Evolutionary conservation across 176 grass and related monocot genomes (phyloP), one percentile per base, ranked within the genome.

Genomic region (Phoenix roebelenii): DNA sequence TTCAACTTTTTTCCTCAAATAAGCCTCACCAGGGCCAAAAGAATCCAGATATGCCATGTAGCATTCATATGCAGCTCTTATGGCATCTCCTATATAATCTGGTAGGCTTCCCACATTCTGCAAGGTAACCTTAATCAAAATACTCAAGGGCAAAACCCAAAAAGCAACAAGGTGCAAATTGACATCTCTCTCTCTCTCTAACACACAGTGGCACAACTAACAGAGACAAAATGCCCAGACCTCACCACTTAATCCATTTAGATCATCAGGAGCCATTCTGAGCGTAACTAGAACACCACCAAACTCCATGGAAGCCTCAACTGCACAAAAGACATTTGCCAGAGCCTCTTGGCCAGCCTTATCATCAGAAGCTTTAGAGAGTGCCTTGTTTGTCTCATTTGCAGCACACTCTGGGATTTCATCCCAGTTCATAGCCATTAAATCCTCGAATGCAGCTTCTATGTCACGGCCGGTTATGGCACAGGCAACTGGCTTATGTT

Each of bases 211-310:
- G 52, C 16, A 54, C n/a, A 18, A 5, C 54, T 20, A 32, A 72
- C 50, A 80, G 12, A 74, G 52, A 52, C 20, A 20, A 82, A 64
- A 50, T 58, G 22, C 24, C 68, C 87, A 25, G 5, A 97, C 93
- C 74, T 91, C 84, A 22, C 87, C 87, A 59, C 79, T 85, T 50
- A 97, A 49, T 22, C 93, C 93, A 1, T 76, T 66, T 71, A 88
- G 75, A 79, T 91, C 87, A 81, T 97, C 93, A 60, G 91, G 87
- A 59, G 93, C 78, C 87, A 91, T 83, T 77, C 93, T 88, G 59
- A 97, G 76, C 67, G 75, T 68, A 58, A 88, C 81, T 54, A 97
- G 68, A n/a, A 74, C 70, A 35, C 93, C 84, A 52, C 84, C n/a
- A 52, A 97, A 97, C 72, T 97, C 81, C 61, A 84, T 84, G 19